Percentiles rank a stretch among this genome's conserved stretches.
Evolutionary conservation across 768 basidiomycete genomes (phyloP).

Genomic region (Mycena leptocephala): DNA sequence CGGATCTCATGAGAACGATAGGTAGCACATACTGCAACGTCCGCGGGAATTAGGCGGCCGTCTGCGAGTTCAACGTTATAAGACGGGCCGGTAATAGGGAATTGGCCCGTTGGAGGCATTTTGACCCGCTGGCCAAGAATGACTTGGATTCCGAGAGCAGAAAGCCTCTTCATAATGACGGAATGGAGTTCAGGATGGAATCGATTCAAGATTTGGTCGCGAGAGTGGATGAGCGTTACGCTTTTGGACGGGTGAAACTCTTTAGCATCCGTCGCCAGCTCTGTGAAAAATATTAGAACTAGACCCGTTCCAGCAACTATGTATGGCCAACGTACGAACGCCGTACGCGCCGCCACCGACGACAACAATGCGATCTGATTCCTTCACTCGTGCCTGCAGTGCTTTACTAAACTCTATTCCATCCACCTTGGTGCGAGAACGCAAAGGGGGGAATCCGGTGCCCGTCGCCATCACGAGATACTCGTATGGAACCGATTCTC

Average conservation of each 20-base stretch:
- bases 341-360: slow-evolving; percentile 76
- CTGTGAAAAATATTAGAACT: slow-evolving; percentile 41
- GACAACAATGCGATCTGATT: slow-evolving; percentile 61
- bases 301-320: background rate
- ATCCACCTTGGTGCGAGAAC: slow-evolving; percentile 39
- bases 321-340: slow-evolving; percentile 57
- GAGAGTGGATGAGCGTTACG: slow-evolving; percentile 66
- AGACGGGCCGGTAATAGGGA: slow-evolving; percentile 45
- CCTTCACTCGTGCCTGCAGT: slow-evolving; percentile 49
- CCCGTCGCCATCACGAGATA: slow-evolving; percentile 56
- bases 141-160: slow-evolving; percentile 54
- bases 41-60: slow-evolving; percentile 56
- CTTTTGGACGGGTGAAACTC: slow-evolving; percentile 57
- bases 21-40: slow-evolving; percentile 54
- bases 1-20: background rate
- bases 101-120: slow-evolving; percentile 44
- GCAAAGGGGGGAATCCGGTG: slow-evolving; percentile 38
- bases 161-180: slow-evolving; percentile 44
- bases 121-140: slow-evolving; percentile 57
- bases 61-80: slow-evolving; percentile 53
- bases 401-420: slow-evolving; percentile 43
- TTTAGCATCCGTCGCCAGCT: slow-evolving; percentile 64
- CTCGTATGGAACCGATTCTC: slow-evolving; percentile 48
- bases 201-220: slow-evolving; percentile 58
- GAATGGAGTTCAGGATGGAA: slow-evolving; percentile 58